Percentiles rank a stretch among this genome's conserved stretches.
These are phyloP conservation scores for Globisporangium carolinianum DNA, from an alignment of 352 stramenopile genomes.

Conservation along the genomic window DNA sequence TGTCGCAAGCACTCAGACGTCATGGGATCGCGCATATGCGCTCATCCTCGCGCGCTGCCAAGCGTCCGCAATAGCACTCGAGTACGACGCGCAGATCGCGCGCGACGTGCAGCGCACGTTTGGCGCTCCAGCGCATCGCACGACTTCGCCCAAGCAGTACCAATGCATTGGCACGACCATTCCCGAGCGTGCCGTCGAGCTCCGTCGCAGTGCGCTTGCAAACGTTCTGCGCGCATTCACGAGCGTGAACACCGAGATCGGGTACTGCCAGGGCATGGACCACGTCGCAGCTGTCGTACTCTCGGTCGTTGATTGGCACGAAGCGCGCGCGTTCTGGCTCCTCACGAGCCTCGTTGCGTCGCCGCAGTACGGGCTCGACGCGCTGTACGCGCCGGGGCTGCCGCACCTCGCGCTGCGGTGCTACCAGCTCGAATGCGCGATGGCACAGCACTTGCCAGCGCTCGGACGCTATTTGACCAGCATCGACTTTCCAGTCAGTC, in stretches of 20 bases:
- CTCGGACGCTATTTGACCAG: constrained; percentile 36
- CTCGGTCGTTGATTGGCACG: constrained; percentile 58
- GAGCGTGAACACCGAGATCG: constrained; percentile 60
- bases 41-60: constrained; percentile 43
- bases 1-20: background rate
- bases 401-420: constrained; percentile 57
- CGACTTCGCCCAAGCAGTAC: constrained; percentile 18
- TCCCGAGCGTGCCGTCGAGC: constrained; percentile 18
- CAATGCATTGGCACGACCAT: constrained; percentile 5
- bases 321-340: constrained; percentile 64
- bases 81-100: constrained; percentile 58
- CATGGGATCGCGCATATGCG: constrained; percentile 34
- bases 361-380: constrained; percentile 48
- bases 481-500: constrained; percentile 67
- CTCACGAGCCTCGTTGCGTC: constrained; percentile 48
- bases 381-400: constrained; percentile 50
- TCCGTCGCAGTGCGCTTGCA: constrained; percentile 28
- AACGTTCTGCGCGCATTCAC: constrained; percentile 62
- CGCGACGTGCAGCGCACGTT: constrained; percentile 66
- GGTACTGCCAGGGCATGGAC: constrained; percentile 77
- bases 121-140: constrained; percentile 46
- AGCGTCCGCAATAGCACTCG: constrained; percentile 19
- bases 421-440: constrained; percentile 56
- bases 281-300: constrained; percentile 56
- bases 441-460: constrained; percentile 31